Percentiles rank a stretch among this genome's conserved stretches.
phyloP scores from a whole-genome alignment of 2,329 filamentous ascomycete species.

The Arthrobotrys megalospora region DNA sequence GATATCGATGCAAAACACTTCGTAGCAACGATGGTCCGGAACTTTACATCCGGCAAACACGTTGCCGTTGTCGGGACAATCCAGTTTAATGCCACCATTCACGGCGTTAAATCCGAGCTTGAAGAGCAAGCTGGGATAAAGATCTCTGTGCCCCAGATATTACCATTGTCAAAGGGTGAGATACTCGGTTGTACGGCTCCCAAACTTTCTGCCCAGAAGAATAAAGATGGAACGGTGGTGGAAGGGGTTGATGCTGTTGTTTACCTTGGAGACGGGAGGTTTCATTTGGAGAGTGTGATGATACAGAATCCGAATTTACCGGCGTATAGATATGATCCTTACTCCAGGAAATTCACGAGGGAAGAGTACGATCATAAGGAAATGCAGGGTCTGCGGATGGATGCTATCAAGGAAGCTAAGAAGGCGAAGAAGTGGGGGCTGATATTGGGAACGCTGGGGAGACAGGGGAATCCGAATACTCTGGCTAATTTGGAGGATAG shows the following conservation, averaged over 20 bases:
- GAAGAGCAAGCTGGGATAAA: constrained; percentile 81
- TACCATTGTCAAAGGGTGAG: constrained; percentile 92
- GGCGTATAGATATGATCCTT: constrained; percentile 96
- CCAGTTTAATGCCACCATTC: constrained; percentile 97
- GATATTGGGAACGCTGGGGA: constrained; percentile 90
- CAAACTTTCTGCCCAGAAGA: constrained; percentile 72
- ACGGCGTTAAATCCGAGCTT: constrained; percentile 83
- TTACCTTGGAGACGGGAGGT: constrained; percentile 91
- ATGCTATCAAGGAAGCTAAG: constrained; percentile 82
- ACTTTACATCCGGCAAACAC: constrained; percentile 86
- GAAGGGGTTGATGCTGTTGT: constrained; percentile 81
- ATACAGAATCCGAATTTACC: constrained; percentile 94
- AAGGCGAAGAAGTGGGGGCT: constrained; percentile 91
- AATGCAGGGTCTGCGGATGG: constrained; percentile 84
- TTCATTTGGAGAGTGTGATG: constrained; percentile 98
- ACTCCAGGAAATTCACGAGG: constrained; percentile 89
- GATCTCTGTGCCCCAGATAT: constrained; percentile 90
- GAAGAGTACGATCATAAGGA: constrained; percentile 94
- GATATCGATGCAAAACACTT: constrained; percentile 93
- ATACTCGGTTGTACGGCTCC: constrained; percentile 98
- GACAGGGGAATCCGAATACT: constrained; percentile 96
- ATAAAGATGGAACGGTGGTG: constrained; percentile 68
- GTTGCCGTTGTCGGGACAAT: constrained; percentile 96
- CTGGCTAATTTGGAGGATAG: constrained; percentile 87
- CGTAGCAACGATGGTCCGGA: constrained; percentile 86